Conservation (phyloP, 768 basidiomycete genomes). For the Hericium coralloides region DNA sequence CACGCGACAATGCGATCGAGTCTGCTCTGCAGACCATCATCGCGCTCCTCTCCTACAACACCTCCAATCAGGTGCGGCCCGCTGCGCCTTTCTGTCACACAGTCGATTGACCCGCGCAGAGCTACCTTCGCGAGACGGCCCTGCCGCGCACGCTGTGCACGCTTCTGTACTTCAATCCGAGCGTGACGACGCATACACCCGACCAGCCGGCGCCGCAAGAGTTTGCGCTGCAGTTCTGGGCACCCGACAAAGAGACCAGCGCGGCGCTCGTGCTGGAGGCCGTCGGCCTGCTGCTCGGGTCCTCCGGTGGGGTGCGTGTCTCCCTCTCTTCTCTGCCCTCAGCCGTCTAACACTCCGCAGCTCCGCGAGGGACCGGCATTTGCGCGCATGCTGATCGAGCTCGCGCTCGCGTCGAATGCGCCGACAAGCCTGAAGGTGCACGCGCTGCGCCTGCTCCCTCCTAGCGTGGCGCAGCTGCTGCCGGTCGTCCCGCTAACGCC, state of each 20-base stretch:
- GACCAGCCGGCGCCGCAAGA: constrained; percentile 66
- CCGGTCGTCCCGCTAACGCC: constrained; percentile 60
- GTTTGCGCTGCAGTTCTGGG: constrained; percentile 96
- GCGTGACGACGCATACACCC: constrained; percentile 31
- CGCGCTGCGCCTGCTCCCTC: constrained; percentile 58
- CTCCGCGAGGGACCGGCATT: constrained; percentile 48
- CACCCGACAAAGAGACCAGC: constrained; percentile 80
- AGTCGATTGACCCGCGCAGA: constrained; percentile 39
- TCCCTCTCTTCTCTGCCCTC: neutral
- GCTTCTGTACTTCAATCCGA: constrained; percentile 62
- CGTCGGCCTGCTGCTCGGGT: constrained; percentile 77
- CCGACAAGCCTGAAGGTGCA: constrained; percentile 84
- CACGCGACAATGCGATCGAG: constrained; percentile 49
- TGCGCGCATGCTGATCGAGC: constrained; percentile 75
- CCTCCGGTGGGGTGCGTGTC: constrained; percentile 56
- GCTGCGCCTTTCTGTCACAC: neutral
- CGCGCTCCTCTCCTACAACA: constrained; percentile 83
- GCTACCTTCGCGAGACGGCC: constrained; percentile 90
- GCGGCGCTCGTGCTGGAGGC: constrained; percentile 71
- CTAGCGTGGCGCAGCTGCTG: constrained; percentile 49
- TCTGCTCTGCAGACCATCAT: constrained; percentile 84
- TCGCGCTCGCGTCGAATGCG: constrained; percentile 89
- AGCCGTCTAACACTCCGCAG: constrained; percentile 25
- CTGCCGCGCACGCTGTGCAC: constrained; percentile 59
- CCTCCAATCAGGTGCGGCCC: constrained; percentile 77